Percentiles rank a stretch among this genome's conserved stretches.
phyloP scores from a whole-genome alignment of 306 rosid genomes.

The Arachis hypogaea region DNA sequence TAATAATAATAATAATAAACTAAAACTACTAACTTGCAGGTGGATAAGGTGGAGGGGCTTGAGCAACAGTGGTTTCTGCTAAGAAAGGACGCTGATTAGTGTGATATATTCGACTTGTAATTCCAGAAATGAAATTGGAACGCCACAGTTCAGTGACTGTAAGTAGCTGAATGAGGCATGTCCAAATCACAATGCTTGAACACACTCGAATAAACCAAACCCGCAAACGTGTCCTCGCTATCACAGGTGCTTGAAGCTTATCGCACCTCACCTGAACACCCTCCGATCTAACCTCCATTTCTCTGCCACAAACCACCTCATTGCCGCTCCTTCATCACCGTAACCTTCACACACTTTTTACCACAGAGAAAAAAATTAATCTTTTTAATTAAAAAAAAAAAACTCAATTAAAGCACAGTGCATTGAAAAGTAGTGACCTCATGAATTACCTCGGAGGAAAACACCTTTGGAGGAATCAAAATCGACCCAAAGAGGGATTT shows the following conservation, averaged over 20 bases:
- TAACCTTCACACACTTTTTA: slow-evolving; percentile 38
- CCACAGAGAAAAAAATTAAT: slow-evolving; percentile 10
- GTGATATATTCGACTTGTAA: slow-evolving; percentile 63
- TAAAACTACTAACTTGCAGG: slow-evolving; percentile 67
- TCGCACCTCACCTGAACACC: slow-evolving; percentile 66
- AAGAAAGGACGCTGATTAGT: slow-evolving; percentile 41
- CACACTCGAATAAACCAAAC: slow-evolving; percentile 86
- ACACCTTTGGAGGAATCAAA: slow-evolving; percentile 13
- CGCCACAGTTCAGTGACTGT: slow-evolving; percentile 86
- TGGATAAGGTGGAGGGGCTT: slow-evolving; percentile 53
- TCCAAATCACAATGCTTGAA: slow-evolving; percentile 90
- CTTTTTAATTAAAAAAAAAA: background rate
- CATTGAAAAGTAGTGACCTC: slow-evolving; percentile 39
- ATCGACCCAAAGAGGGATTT: slow-evolving; percentile 44
- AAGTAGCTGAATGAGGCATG: slow-evolving; percentile 85
- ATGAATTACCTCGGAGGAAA: slow-evolving; percentile 40
- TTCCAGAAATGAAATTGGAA: slow-evolving; percentile 66
- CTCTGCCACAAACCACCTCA: slow-evolving; percentile 59
- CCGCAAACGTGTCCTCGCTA: slow-evolving; percentile 75
- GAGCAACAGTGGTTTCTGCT: slow-evolving; percentile 35
- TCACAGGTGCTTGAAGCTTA: slow-evolving; percentile 70
- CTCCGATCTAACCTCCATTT: slow-evolving; percentile 93
- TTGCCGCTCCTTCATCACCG: slow-evolving; percentile 74
- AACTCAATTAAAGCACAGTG: slow-evolving; percentile 1
- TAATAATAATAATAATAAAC: background rate